Evolutionary conservation across 805 yeast genomes (phyloP).

Genomic region (Candida jianshihensis): DNA sequence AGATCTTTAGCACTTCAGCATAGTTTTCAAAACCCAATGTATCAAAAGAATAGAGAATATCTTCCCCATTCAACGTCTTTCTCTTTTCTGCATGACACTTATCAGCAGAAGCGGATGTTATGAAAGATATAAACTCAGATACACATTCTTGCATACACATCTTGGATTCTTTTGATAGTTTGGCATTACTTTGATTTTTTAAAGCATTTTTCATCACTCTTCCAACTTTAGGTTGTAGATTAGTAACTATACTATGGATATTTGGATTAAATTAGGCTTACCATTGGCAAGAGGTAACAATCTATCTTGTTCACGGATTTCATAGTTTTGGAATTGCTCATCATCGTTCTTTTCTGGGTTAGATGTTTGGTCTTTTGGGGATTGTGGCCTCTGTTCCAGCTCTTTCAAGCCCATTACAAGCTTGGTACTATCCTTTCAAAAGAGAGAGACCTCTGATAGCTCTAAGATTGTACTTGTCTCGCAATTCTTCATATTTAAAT

Average conservation of each 20-base stretch:
- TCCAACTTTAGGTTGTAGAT: slow-evolving; percentile 36
- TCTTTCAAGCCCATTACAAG: no score
- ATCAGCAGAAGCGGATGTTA: slow-evolving; percentile 76
- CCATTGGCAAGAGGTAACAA: slow-evolving; percentile 78
- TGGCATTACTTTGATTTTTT: slow-evolving; percentile 66
- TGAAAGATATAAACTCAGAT: slow-evolving; percentile 71
- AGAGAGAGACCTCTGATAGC: no score
- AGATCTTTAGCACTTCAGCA: slow-evolving; percentile 71
- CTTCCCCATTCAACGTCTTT: slow-evolving; percentile 77
- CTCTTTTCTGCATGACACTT: slow-evolving; percentile 65
- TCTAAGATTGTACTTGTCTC: no score
- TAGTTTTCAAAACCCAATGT: slow-evolving; percentile 78
- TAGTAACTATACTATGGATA: slow-evolving; percentile 5
- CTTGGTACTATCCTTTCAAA: no score
- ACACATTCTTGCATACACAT: slow-evolving; percentile 82
- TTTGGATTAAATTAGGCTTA: slow-evolving; percentile 6
- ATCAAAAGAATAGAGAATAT: slow-evolving; percentile 60
- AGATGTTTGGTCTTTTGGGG: background rate
- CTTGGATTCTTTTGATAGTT: slow-evolving; percentile 71
- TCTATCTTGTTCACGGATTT: slow-evolving; percentile 68
- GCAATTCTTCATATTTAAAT: no score
- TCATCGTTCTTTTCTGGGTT: slow-evolving; percentile 4
- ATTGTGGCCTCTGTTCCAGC: no score
- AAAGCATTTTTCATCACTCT: slow-evolving; percentile 67
- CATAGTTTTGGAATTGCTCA: slow-evolving; percentile 29